Base-by-base conservation (phyloP, 2,329 filamentous ascomycete genomes). In the Alternaria angustiovoidea region DNA sequence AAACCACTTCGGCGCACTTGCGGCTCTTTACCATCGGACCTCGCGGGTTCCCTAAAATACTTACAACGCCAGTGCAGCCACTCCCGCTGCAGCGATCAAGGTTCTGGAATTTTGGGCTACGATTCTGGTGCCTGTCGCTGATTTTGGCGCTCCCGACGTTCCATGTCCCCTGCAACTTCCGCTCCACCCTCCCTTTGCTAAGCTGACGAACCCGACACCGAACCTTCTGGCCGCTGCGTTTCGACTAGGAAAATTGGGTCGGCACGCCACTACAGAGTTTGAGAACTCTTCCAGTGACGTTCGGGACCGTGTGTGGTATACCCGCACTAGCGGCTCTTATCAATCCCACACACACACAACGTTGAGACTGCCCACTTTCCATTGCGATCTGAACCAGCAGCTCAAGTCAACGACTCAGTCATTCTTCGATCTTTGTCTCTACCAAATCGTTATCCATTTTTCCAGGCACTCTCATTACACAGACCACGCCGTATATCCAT, bases 221-320 rank as follows among this genome's bases (percentile, higher is more conserved):
- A 76, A 70, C 63, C 60, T 73, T 77, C 74, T 77, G 70, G 74
- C 71, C 73, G 57, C 51, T 61, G 60, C 54, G 51, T 56, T 55
- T 62, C 61, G 59, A 62, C 57, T 62, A 66, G 66, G 52, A 70
- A 71, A 71, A 72, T 38, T 64, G 69, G 68, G 61, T 48, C 68
- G 60, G 49, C 47, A 58, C 65, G 62, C 66, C 58, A 64, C 62
- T 54, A 51, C 60, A 66, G 54, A 60, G 36, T 54, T 53, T 65
- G 60, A 51, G 55, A 63, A 56, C 57, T 67, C 59, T 65, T 53
- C 54, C 53, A 57, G 51, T 59, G 51, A 54, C 51, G 56, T 59
- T 55, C 51, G 53, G 57, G 55, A 58, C 60, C 59, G 63, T 61
- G 54, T 59, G 57, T 59, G 61, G 44, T 42, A 44, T 60, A 61